phyloP scores from a whole-genome alignment of 2,329 filamentous ascomycete genomes.

The Fusarium tuaranense region DNA sequence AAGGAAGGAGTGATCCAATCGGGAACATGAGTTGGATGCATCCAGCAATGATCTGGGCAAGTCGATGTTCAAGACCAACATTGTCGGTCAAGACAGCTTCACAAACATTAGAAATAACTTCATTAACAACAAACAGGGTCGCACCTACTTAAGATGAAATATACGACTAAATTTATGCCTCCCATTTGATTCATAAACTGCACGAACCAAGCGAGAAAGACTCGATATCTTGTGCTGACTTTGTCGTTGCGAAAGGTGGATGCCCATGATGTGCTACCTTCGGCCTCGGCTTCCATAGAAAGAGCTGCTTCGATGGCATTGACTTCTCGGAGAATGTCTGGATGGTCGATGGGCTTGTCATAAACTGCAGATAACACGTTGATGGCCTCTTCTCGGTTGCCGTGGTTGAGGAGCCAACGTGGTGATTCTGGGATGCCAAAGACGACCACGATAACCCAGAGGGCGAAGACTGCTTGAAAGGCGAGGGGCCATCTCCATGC shows the following conservation, averaged over 20 bases:
- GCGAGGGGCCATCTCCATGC: conserved; percentile 42
- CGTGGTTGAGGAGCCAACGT: conserved; percentile 54
- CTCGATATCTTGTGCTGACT: conserved; percentile 23
- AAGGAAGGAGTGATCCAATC: conserved; percentile 51
- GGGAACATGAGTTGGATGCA: conserved; percentile 53
- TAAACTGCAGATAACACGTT: conserved; percentile 53
- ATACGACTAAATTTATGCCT: conserved; percentile 60
- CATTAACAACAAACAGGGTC: fast-evolving
- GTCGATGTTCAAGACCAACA: conserved; percentile 19
- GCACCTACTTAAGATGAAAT: conserved; percentile 47
- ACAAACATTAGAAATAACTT: not conserved
- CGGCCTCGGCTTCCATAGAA: conserved; percentile 50
- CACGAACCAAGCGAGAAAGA: conserved; percentile 30
- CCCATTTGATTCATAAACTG: conserved; percentile 55
- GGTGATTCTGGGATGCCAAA: conserved; percentile 55
- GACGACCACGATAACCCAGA: conserved; percentile 47
- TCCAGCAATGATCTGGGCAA: conserved; percentile 51
- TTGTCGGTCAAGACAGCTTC: conserved; percentile 23
- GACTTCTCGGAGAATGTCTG: conserved; percentile 49
- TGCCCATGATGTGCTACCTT: conserved; percentile 49
- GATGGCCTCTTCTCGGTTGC: conserved; percentile 51
- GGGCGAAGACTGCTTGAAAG: conserved; percentile 49
- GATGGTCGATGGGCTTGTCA: conserved; percentile 51
- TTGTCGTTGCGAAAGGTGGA: conserved; percentile 46
- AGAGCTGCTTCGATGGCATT: conserved; percentile 55